Percentiles rank a stretch among this genome's conserved stretches.
These are phyloP conservation scores for Haematococcus lacustris DNA, from an alignment of 139 green algal species.

Conservation along the genomic window DNA sequence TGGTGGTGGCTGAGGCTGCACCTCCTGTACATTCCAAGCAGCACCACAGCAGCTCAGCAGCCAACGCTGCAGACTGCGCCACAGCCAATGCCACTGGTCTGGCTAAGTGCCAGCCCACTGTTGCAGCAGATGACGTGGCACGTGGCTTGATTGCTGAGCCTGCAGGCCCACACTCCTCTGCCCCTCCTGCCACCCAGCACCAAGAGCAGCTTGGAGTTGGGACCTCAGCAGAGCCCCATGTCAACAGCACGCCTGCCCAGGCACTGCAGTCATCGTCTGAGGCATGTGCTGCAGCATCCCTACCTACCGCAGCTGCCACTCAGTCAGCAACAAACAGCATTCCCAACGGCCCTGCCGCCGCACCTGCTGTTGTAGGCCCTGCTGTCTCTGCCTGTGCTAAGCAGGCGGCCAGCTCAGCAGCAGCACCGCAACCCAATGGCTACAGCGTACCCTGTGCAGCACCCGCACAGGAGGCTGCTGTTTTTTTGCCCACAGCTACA, in stretches of 20 bases:
- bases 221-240: too few species aligned
- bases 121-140: not conserved
- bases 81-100: not conserved
- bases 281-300: too few species aligned
- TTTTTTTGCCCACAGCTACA: not conserved
- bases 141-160: too few species aligned
- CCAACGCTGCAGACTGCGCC: not conserved
- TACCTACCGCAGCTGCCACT: too few species aligned
- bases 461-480: not conserved
- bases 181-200: not conserved
- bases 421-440: not conserved
- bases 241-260: too few species aligned
- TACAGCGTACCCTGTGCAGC: not conserved
- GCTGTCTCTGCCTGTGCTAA: too few species aligned
- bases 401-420: not conserved
- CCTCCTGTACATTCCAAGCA: too few species aligned
- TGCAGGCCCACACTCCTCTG: not conserved
- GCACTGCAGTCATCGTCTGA: too few species aligned
- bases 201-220: too few species aligned
- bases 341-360: not conserved
- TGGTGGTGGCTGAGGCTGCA: too few species aligned
- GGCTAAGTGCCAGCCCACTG: not conserved
- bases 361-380: too few species aligned
- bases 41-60: not conserved
- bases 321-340: too few species aligned